Base-by-base conservation (phyloP, 805 yeast genomes). In the Gaillardinia entomophila region DNA sequence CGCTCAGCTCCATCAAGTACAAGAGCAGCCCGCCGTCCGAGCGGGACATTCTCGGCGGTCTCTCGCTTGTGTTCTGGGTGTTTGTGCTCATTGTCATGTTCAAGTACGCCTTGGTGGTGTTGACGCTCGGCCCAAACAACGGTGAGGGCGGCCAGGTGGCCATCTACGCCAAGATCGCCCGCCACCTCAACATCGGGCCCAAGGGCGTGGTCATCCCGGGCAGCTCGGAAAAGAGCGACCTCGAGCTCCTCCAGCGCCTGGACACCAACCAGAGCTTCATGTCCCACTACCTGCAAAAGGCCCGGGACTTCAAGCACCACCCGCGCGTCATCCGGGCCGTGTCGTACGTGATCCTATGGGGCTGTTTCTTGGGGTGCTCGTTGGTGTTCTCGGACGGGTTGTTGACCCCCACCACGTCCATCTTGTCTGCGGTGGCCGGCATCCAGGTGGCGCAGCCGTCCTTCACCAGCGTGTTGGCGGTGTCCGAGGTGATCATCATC, bases 101-200 rank as follows among this genome's bases (percentile, higher is more conserved):
- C 46, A 77, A 77, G 45, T 77, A 77, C 43, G 56, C 69, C 12
- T 45, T 66, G 26, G 51, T 77, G 31, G 80, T 75, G 7, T 56
- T 75, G 30, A 41, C 46, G 13, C 46, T 62, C 28, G 82, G 80
- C 11, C 75, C 78, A 7, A 73, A 75, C 48, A 65, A 72, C 28
- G 78, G 77, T 28, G 79, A 76, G 47, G 82, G 82, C 39, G 82
- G 82, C 1, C 79, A 74, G 38, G 68, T 77, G 22, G 82, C 82
- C n/a, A 67, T 77, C 27, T 77, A 75, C 42, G 72, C 80, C 15
- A 74, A 74, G 45, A 63, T 75, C 22, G 77, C 79, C 4, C 57
- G 76, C 26, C 55, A 57, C 24, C 51, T 75, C 40, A 63, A 62
- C 24, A 55, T 73, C 31, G 75, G 73, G 11, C 73, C 72, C 2